Base-by-base conservation (phyloP, 108 stramenopile species). In the Pseudonitzschia pungens region DNA sequence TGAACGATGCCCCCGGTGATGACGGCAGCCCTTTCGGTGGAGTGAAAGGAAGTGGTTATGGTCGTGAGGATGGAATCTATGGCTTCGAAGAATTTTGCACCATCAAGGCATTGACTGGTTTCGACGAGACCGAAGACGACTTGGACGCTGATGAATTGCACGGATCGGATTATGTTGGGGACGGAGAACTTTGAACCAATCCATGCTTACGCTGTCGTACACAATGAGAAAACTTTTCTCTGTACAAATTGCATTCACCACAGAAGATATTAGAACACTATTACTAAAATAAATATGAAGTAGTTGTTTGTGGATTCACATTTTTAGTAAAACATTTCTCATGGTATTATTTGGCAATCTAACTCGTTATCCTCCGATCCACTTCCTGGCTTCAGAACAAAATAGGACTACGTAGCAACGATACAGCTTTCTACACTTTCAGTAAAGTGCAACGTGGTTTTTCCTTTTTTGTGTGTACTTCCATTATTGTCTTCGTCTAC, bases 41-140 rank as follows among this genome's bases (percentile, higher is more conserved):
- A 29, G 79, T 75, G 56, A 82, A 82, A 69, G 58, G 70, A 44
- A 81, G 79, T 31, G 86, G 86, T 16, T 53, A 78, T 42, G 81
- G 86, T 22, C 68, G 86, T 42, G 86, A 87, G 57, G 74, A 69
- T n/a, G 86, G 86, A 54, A 31, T 78, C 5, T 66, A 48, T 70
- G 75, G 75, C 6, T 27, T 76, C 32, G 70, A 76, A 63, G 75
- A 76, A 18, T 76, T 70, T 48, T 70, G 69, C 32, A 60, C 45
- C 36, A 59, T 76, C 22, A 76, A 76, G 29, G 75, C 58, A 20
- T 24, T 76, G 41, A 68, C 75, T 1, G 75, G 75, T 1, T 67
- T 40, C 42, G 45, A 48, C 36, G 44, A 8, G 15, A 16, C 8
- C 21, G 45, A 67, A 40, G 42, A 67, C 36, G 66, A 67, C 29